phyloP scores from a whole-genome alignment of 1,139 yeast species.

The Sugiyamaella novakii region DNA sequence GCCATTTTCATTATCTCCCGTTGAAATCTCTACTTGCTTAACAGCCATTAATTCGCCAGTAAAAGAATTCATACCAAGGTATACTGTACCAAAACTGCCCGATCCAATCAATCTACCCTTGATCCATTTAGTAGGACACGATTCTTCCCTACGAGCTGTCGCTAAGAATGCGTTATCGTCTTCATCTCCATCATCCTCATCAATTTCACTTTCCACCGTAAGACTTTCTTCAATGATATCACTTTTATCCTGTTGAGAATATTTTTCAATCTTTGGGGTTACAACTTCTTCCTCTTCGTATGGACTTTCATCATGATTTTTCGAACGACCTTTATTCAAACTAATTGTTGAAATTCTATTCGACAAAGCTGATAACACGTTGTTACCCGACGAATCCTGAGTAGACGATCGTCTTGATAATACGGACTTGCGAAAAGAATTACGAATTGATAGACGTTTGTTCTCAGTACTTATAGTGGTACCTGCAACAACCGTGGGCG shows the following conservation, averaged over 20 bases:
- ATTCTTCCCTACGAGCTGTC: constrained; percentile 51
- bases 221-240: neutral
- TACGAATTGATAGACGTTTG: constrained; percentile 17
- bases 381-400: constrained; percentile 12
- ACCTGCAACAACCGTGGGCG: neutral
- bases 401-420: constrained; percentile 17
- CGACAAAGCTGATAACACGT: constrained; percentile 29
- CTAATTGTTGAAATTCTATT: constrained; percentile 31
- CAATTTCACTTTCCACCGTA: neutral
- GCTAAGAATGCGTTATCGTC: constrained; percentile 43
- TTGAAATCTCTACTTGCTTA: constrained; percentile 79
- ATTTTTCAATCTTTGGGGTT: neutral
- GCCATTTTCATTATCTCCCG: constrained; percentile 42
- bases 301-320: neutral
- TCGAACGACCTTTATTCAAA: constrained; percentile 6
- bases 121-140: constrained; percentile 80
- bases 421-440: constrained; percentile 22
- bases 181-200: constrained; percentile 9
- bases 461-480: neutral
- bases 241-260: neutral
- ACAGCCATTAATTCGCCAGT: constrained; percentile 98
- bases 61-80: constrained; percentile 84
- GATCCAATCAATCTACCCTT: constrained; percentile 92
- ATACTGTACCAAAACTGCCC: constrained; percentile 94
- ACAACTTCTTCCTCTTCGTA: neutral